Conservation (phyloP, 2,329 filamentous ascomycete species). For the Didymella keratinophila region DNA sequence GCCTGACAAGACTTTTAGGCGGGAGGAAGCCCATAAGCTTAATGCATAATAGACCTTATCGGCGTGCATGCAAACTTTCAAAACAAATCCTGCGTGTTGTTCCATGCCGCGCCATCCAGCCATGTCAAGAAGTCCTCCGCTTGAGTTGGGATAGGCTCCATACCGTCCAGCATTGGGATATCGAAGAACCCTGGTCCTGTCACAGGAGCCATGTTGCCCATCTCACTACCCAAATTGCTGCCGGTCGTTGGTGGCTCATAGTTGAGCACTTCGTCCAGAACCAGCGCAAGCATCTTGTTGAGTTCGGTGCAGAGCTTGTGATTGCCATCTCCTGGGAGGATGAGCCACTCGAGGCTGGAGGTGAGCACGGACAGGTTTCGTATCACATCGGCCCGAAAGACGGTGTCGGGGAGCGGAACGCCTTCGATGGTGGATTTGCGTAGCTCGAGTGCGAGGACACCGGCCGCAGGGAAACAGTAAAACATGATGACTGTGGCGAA, state of each 20-base stretch:
- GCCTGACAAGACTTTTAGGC: neutral
- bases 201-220: constrained; percentile 15
- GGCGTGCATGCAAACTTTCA: neutral
- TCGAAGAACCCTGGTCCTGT: constrained; percentile 44
- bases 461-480: constrained; percentile 48
- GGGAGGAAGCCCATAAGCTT: neutral
- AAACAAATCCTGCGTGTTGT: constrained; percentile 36
- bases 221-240: constrained; percentile 23
- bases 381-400: constrained; percentile 47
- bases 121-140: constrained; percentile 48
- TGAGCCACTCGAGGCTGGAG: constrained; percentile 46
- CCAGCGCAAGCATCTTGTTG: constrained; percentile 47
- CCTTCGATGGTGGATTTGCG: constrained; percentile 46
- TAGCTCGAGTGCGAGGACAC: constrained; percentile 46
- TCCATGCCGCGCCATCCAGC: constrained; percentile 50
- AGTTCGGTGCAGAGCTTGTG: constrained; percentile 48
- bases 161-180: constrained; percentile 45
- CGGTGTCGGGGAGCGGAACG: constrained; percentile 37
- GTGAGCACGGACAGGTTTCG: constrained; percentile 49
- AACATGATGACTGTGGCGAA: constrained; percentile 47
- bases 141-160: constrained; percentile 49
- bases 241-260: constrained; percentile 40
- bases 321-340: constrained; percentile 47
- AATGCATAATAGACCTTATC: neutral
- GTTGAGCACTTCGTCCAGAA: constrained; percentile 49